These are phyloP conservation scores for Lepidopterella palustris DNA, from an alignment of 495 filamentous ascomycete species.

Conservation along the genomic window DNA sequence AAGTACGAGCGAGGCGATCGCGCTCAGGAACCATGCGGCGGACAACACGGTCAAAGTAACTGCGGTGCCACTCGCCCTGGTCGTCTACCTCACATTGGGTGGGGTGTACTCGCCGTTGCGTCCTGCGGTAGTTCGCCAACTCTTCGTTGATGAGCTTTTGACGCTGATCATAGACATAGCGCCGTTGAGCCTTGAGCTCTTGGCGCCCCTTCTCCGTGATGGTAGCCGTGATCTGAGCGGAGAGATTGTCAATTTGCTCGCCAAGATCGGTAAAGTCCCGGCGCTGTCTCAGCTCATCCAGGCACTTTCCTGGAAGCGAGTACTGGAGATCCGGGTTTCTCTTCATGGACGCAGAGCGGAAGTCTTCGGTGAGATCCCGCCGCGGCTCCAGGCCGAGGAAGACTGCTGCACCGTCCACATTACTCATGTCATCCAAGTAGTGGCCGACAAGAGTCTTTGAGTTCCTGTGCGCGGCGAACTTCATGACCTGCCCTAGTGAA, in stretches of 20 bases:
- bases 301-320: neutral
- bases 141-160: neutral
- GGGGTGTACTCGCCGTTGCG: neutral
- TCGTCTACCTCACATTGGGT: neutral
- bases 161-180: neutral
- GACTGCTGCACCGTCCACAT: conserved; percentile 18
- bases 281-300: neutral
- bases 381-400: neutral
- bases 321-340: neutral
- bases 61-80: neutral
- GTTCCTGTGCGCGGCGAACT: conserved; percentile 25
- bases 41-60: neutral
- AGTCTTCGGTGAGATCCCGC: neutral
- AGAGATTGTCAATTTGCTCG: neutral
- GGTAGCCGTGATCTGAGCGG: neutral
- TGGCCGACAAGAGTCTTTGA: conserved; percentile 20
- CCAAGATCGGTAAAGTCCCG: neutral
- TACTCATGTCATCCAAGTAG: conserved; percentile 26
- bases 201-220: neutral
- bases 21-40: neutral
- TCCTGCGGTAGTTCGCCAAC: neutral
- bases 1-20: neutral
- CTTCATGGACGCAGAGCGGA: neutral
- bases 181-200: neutral
- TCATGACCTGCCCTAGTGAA: conserved; percentile 23